phyloP scores from a whole-genome alignment of 805 yeast genomes.

The Suhomyces sp. region DNA sequence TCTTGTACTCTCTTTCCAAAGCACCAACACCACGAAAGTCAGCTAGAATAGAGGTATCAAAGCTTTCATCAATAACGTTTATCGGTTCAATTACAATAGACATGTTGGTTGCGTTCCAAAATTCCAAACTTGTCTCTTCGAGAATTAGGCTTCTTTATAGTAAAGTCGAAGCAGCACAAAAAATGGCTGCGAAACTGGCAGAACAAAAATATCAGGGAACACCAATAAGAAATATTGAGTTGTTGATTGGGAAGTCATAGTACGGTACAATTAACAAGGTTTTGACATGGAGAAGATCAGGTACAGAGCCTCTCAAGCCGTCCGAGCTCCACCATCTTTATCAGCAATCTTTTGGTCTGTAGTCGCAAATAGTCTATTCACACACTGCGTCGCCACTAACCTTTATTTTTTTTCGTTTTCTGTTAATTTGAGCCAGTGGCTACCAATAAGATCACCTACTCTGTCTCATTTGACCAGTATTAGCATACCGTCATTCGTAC shows the following conservation, averaged over 20 bases:
- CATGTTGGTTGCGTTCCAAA: background rate
- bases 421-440: too few relatives aligned
- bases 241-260: background rate
- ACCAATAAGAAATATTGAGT: background rate
- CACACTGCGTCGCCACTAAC: too few relatives aligned
- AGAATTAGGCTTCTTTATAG: background rate
- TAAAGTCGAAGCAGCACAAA: background rate
- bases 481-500: background rate
- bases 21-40: background rate
- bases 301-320: too few relatives aligned
- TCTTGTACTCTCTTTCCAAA: background rate
- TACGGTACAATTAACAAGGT: too few relatives aligned
- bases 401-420: too few relatives aligned
- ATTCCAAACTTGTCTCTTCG: background rate
- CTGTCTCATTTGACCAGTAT: background rate
- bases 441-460: too few relatives aligned
- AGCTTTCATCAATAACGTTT: constrained; percentile 16
- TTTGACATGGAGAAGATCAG: background rate
- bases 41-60: constrained; percentile 7
- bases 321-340: too few relatives aligned
- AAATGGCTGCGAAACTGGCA: background rate
- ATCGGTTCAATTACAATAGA: background rate
- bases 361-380: background rate
- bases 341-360: too few relatives aligned
- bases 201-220: background rate